Evolutionary conservation across 768 basidiomycete genomes (phyloP), one percentile per base, ranked within the genome.

Genomic region (Nidularia sp.): DNA sequence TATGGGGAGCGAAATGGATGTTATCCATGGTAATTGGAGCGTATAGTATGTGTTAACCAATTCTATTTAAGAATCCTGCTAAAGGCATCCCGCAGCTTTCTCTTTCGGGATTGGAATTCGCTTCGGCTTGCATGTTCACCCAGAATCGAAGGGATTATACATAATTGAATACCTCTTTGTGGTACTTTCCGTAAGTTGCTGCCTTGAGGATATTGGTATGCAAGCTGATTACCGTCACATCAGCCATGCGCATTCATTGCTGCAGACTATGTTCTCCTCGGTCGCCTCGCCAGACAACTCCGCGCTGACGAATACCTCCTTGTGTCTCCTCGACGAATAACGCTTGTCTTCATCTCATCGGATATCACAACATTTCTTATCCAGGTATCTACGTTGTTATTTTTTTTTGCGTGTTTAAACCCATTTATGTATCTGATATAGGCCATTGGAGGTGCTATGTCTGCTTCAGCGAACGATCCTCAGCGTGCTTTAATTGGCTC

Each of bases 211-310:
- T 36, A 13, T 34, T 32, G 8, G 29, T 18, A 44, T 48, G 29
- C 8, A 12, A 52, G 39, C 45, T 48, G n/a, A n/a, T 29, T 34
- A 56, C 31, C 29, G 45, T 32, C 13, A 22, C 49, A 45, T 8
- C 48, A 84, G 82, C 86, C 87, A 4, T 90, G 88, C 61, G 86
- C 84, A 29, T 89, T 89, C 67, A 84, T 86, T 55, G 84, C 84
- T 4, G 77, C 82, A 10, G 76, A 84, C 59, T 89, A 90, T 58
- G 68, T 87, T 51, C 72, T 88, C 15, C 75, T 89, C 1, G 84
- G 85, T 7, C 78, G 78, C 9, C 63, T 90, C 2, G 80, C 84
- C 4, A 69, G 64, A 22, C 71, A 78, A 55, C 65, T 88, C 5
- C 58, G 69, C 7, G 73, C 73, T 34, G 70, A 75, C 52, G 54